Evolutionary conservation across 2,329 filamentous ascomycete genomes (phyloP).

Genomic region (Bipolaris zeicola): DNA sequence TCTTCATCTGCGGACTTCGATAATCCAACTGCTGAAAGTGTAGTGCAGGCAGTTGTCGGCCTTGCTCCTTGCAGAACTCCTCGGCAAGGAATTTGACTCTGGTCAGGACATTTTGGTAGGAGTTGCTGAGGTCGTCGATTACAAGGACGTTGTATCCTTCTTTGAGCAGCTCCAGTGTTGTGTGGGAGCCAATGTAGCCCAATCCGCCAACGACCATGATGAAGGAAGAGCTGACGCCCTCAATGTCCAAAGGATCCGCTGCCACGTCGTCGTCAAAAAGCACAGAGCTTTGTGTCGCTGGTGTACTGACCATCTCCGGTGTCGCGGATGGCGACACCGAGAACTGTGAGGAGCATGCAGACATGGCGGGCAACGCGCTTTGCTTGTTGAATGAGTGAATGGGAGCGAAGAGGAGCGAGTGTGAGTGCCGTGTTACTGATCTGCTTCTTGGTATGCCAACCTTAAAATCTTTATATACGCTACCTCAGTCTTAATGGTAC

Average conservation of each 20-base stretch:
- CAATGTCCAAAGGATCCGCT: conserved; percentile 50
- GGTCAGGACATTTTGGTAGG: conserved; percentile 47
- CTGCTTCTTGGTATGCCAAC: conserved; percentile 27
- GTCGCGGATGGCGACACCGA: conserved; percentile 33
- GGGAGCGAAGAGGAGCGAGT: conserved; percentile 20
- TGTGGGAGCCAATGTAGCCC: conserved; percentile 64
- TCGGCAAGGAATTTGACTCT: conserved; percentile 45
- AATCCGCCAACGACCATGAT: conserved; percentile 61
- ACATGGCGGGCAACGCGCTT: conserved; percentile 24
- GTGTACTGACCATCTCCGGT: conserved; percentile 47
- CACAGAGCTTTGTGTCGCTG: conserved; percentile 52
- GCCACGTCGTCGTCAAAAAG: conserved; percentile 56
- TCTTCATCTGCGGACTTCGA: conserved; percentile 50
- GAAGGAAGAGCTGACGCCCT: conserved; percentile 47
- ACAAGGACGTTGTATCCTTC: conserved; percentile 60
- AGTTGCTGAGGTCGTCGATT: conserved; percentile 55
- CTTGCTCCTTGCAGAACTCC: conserved; percentile 48
- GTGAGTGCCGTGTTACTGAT: conserved; percentile 20
- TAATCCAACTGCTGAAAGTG: conserved; percentile 58
- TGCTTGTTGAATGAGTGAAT: conserved; percentile 30
- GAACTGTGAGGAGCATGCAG: conserved; percentile 38
- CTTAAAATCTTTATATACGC: conserved; percentile 44
- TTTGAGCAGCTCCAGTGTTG: conserved; percentile 60
- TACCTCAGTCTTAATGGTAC: conserved; percentile 25
- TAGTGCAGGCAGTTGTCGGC: conserved; percentile 52